Evolutionary conservation across 805 yeast genomes (phyloP), one percentile per base, ranked within the genome.

Genomic region (Scheffersomyces amazonensis): DNA sequence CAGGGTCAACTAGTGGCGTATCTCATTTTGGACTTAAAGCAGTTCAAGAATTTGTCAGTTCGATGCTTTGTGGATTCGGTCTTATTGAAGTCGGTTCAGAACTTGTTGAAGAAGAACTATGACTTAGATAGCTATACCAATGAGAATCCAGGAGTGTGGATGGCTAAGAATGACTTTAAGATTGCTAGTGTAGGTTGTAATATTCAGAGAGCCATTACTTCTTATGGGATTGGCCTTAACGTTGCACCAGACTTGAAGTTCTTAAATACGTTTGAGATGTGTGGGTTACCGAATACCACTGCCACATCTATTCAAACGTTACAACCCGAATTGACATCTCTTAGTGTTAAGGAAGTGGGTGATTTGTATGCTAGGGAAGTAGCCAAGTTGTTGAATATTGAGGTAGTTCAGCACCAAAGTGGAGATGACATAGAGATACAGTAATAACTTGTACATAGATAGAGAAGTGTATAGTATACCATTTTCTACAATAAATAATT

Each of bases 1-100:
- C 85, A 93, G 1, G 99, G 99, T 0, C 99, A 93, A 60, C 56
- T 88, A 27, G 96, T 90, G 2, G 79, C 87, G 4, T 93, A 91
- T 54, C 81, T 93, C 9, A 73, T 93, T 1, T 37, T 69, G 37
- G 67, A 93, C 57, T 65, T 93, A 37, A 72, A 74, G 45, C 71
- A 75, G 22, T 84, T 85, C 49, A 50, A 34, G 5, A 62, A 73
- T 35, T 62, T 85, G 33, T 69, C 81, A 0, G 78, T 84, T 1
- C 71, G 79, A 46, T 83, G 88, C 56, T 81, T 76, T 50, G 86
- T 87, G 2, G 71, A 65, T 21, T 61, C 80, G 2, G 70, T 73
- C n/a, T 63, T 87, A 24, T 83, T 86, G 42, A 65, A 67, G 22
- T 67, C 84, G 0, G 69, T 81, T 1, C 79, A 80, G 20, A 62